Percentiles rank a stretch among this genome's conserved stretches.
Conservation (phyloP, 768 basidiomycete species). For the Panaeolus papilionaceus region DNA sequence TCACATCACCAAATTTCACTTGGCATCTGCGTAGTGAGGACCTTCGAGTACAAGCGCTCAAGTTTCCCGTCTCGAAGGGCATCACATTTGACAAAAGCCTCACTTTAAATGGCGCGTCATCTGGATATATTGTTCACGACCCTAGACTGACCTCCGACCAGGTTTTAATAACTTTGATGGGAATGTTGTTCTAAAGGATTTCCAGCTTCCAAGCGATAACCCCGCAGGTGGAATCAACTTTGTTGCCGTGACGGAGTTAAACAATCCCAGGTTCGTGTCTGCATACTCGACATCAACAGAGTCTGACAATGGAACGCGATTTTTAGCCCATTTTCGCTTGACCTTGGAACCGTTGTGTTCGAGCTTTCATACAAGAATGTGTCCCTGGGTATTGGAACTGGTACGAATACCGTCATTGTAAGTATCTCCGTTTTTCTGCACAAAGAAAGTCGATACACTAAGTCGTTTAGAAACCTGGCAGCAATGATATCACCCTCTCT, state of each 20-base stretch:
- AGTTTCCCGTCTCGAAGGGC: slow-evolving; percentile 70
- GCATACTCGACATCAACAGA: neutral
- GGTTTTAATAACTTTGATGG: slow-evolving; percentile 69
- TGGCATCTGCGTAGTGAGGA: slow-evolving; percentile 67
- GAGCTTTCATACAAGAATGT: slow-evolving; percentile 63
- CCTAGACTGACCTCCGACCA: slow-evolving; percentile 27
- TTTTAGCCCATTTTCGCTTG: slow-evolving; percentile 68
- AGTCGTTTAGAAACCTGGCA: slow-evolving; percentile 49
- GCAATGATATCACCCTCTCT: slow-evolving; percentile 62
- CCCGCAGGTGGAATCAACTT: slow-evolving; percentile 74
- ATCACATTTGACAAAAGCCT: slow-evolving; percentile 68
- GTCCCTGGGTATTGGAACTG: slow-evolving; percentile 60
- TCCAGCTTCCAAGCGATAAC: slow-evolving; percentile 71
- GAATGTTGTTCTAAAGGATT: slow-evolving; percentile 58
- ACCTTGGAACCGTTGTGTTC: slow-evolving; percentile 72
- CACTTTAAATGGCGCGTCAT: slow-evolving; percentile 55
- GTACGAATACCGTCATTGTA: slow-evolving; percentile 58
- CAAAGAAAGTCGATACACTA: too few species aligned
- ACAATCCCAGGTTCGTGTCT: slow-evolving; percentile 57
- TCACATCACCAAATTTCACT: slow-evolving; percentile 70
- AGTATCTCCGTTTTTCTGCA: slow-evolving; percentile 24
- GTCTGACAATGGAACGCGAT: slow-evolving; percentile 4
- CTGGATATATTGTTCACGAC: neutral
- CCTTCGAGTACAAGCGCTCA: slow-evolving; percentile 67
- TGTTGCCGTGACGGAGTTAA: slow-evolving; percentile 57